phyloP scores from a whole-genome alignment of 495 filamentous ascomycete genomes.

The Xylaria castorea region DNA sequence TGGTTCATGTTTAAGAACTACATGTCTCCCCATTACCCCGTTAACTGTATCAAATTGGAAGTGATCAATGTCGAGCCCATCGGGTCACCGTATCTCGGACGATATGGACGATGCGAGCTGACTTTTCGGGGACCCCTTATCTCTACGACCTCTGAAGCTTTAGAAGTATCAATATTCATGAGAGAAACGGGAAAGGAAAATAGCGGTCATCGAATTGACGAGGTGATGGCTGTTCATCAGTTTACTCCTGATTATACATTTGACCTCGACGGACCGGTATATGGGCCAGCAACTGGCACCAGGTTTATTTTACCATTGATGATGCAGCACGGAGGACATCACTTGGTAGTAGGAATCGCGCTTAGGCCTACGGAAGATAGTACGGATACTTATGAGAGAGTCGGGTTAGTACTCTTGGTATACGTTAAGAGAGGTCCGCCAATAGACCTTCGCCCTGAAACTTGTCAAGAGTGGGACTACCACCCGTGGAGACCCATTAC shows the following conservation, averaged over 20 bases:
- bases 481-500: slow-evolving; percentile 15
- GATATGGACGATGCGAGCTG: neutral
- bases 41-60: neutral
- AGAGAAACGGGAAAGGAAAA: slow-evolving; percentile 1
- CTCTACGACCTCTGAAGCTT: slow-evolving; percentile 1
- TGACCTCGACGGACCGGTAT: neutral
- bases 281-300: neutral
- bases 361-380: neutral
- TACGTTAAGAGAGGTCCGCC: slow-evolving; percentile 11
- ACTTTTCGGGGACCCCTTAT: neutral
- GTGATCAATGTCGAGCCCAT: neutral
- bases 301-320: slow-evolving; percentile 9
- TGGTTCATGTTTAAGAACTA: slow-evolving; percentile 18
- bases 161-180: slow-evolving; percentile 17
- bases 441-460: neutral
- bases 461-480: slow-evolving; percentile 13
- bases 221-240: slow-evolving; percentile 11
- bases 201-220: neutral
- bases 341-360: slow-evolving; percentile 1
- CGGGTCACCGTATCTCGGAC: neutral
- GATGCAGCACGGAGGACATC: slow-evolving; percentile 12
- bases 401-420: slow-evolving; percentile 4
- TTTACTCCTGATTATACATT: slow-evolving; percentile 13
- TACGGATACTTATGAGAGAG: slow-evolving; percentile 7
- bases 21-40: neutral